Base-by-base conservation (phyloP, 345 rosid species). In the Durio zibethinus region DNA sequence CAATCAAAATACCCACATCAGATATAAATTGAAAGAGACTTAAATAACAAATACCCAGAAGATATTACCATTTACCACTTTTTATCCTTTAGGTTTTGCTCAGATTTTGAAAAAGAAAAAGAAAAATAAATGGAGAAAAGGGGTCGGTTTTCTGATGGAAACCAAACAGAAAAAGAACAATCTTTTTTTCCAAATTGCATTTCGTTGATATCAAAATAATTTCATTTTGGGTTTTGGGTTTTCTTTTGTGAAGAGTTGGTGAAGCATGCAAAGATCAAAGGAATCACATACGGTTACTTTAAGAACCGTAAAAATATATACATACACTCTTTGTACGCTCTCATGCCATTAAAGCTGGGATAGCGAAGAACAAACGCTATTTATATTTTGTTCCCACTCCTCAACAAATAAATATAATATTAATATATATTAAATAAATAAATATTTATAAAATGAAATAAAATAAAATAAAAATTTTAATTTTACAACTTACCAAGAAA, bases 261-360 rank as follows among this genome's bases (percentile, higher is more conserved):
- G 77, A 71, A 63, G 73, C 83, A 80, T 76, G 80, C 80, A 80
- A 80, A 80, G 83, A 76, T 76, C 53, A 76, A 72, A 79, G 78
- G 56, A 50, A 57, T 73, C 66, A 31, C 35, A 65, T 73, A 74
- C 66, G 67, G 77, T 72, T 76, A 70, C 77, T 69, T 61, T 73
- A 27, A 74, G 50, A 69, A 80, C 73, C 80, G 83, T 72, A 76
- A 63, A 52, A 42, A 71, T 60, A 31, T 27, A 72, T 36, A 57
- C 23, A 78, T 20, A 72, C 54, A 36, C 73, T 8, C 36, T 36
- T 29, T 36, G 2, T 16, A 60, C 76, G n/a, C 62, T 53, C 79
- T 80, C 80, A 72, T 74, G 77, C 83, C 83, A 80, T 80, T 76
- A 80, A 80, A 80, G 80, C 77, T 71, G 77, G 82, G 72, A 35